Conservation (phyloP, 495 filamentous ascomycete species). For the Aspergillus taichungensis region DNA sequence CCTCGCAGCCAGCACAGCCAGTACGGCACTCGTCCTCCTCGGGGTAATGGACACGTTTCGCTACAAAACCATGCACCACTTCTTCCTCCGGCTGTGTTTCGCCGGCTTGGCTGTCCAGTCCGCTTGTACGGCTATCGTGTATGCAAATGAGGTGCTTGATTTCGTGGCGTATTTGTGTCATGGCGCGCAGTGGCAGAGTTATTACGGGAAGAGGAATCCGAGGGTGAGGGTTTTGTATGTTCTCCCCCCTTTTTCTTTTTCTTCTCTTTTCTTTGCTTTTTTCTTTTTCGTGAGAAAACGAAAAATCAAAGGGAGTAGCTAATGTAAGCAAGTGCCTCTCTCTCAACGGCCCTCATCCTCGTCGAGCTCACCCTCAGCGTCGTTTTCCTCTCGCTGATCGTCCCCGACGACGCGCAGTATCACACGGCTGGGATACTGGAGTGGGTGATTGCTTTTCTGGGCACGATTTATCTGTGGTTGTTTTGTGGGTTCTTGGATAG, state of each 20-base stretch:
- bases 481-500: slow-evolving; percentile 18
- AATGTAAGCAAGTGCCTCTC: slow-evolving; percentile 6
- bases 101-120: slow-evolving; percentile 14
- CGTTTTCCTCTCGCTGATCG: slow-evolving; percentile 10
- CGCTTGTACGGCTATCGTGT: slow-evolving; percentile 14
- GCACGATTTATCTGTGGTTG: slow-evolving; percentile 16
- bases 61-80: slow-evolving; percentile 10
- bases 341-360: slow-evolving; percentile 14
- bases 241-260: neutral
- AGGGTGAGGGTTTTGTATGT: slow-evolving; percentile 13
- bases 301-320: neutral
- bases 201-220: slow-evolving; percentile 10
- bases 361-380: slow-evolving; percentile 13
- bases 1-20: slow-evolving; percentile 11
- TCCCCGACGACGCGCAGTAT: slow-evolving; percentile 8
- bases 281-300: neutral
- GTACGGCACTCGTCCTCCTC: slow-evolving; percentile 14
- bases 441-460: slow-evolving; percentile 18
- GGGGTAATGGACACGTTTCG: slow-evolving; percentile 19
- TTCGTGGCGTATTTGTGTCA: slow-evolving; percentile 11
- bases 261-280: neutral
- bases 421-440: slow-evolving; percentile 12
- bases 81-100: slow-evolving; percentile 15
- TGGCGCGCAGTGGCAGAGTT: slow-evolving; percentile 6
- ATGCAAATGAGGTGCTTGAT: slow-evolving; percentile 14